phyloP scores from a whole-genome alignment of 352 stramenopile genomes.

The Phytophthora cactorum region DNA sequence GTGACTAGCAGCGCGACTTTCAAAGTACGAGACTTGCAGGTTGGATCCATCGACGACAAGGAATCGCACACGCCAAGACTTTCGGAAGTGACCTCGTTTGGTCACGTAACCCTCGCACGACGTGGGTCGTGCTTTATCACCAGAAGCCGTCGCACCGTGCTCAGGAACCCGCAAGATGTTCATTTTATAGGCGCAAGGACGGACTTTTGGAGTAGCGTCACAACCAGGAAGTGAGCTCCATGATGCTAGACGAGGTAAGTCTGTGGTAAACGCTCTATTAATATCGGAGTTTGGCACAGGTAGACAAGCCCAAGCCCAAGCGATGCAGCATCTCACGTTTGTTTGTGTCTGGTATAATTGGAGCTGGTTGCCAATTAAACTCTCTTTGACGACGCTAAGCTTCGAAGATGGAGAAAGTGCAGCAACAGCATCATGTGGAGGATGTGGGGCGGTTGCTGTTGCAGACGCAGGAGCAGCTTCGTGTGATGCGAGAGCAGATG shows the following conservation, averaged over 20 bases:
- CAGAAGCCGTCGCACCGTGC: slow-evolving; percentile 14
- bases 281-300: slow-evolving; percentile 12
- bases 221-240: slow-evolving; percentile 12
- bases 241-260: neutral
- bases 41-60: slow-evolving; percentile 77
- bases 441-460: slow-evolving; percentile 83
- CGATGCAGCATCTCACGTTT: slow-evolving; percentile 22
- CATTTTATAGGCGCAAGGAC: slow-evolving; percentile 32
- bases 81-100: slow-evolving; percentile 85
- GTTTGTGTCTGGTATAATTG: slow-evolving; percentile 30
- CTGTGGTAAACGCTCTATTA: slow-evolving; percentile 26
- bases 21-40: slow-evolving; percentile 75
- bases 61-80: slow-evolving; percentile 85
- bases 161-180: slow-evolving; percentile 68
- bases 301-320: slow-evolving; percentile 1
- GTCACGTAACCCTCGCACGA: slow-evolving; percentile 89
- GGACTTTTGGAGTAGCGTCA: neutral
- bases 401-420: slow-evolving; percentile 68
- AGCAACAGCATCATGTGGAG: slow-evolving; percentile 84
- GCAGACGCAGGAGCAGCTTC: slow-evolving; percentile 84
- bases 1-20: slow-evolving; percentile 68
- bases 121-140: slow-evolving; percentile 61
- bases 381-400: slow-evolving; percentile 6
- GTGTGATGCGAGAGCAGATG: slow-evolving; percentile 78
- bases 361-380: neutral